Evolutionary conservation across 2,329 filamentous ascomycete genomes (phyloP).

Genomic region (Thielaviopsis punctulata): DNA sequence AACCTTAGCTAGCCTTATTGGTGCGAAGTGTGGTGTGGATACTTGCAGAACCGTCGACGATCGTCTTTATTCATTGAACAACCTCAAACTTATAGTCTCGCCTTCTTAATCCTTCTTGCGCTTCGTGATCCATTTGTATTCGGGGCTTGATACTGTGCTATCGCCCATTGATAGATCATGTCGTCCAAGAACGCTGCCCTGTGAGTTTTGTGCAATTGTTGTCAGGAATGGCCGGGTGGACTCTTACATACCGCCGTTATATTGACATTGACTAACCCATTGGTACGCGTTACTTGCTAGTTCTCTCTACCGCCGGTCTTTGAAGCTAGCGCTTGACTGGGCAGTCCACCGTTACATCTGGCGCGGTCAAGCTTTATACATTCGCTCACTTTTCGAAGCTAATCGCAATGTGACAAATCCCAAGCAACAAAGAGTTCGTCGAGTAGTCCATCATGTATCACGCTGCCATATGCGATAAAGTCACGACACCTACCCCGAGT

Average conservation of each 20-base stretch:
- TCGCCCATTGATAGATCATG: slow-evolving; percentile 17
- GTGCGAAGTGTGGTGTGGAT: not conserved
- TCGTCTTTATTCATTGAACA: not conserved
- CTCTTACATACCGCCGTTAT: too few relatives aligned
- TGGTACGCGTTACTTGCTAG: slow-evolving; percentile 21
- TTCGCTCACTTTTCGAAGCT: slow-evolving; percentile 85
- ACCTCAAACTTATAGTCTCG: not conserved
- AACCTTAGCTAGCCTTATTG: slow-evolving; percentile 2
- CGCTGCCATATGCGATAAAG: not conserved
- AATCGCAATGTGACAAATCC: slow-evolving; percentile 75
- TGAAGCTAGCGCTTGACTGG: slow-evolving; percentile 94
- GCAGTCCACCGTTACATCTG: slow-evolving; percentile 81
- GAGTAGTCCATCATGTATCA: too few relatives aligned
- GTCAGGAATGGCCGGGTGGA: too few relatives aligned
- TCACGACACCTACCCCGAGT: not conserved
- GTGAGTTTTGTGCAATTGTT: slow-evolving; percentile 21
- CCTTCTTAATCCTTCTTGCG: not conserved
- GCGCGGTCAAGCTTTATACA: slow-evolving; percentile 92
- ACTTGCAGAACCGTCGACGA: not conserved
- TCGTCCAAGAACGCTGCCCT: slow-evolving; percentile 32
- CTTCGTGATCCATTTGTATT: not conserved
- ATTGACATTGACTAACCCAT: not conserved
- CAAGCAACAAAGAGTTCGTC: slow-evolving; percentile 62
- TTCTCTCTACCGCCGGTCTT: slow-evolving; percentile 73
- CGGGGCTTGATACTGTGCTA: not conserved